Evolutionary conservation across 805 yeast genomes (phyloP), one percentile per base, ranked within the genome.

Genomic region (Starmerella sirachaensis): DNA sequence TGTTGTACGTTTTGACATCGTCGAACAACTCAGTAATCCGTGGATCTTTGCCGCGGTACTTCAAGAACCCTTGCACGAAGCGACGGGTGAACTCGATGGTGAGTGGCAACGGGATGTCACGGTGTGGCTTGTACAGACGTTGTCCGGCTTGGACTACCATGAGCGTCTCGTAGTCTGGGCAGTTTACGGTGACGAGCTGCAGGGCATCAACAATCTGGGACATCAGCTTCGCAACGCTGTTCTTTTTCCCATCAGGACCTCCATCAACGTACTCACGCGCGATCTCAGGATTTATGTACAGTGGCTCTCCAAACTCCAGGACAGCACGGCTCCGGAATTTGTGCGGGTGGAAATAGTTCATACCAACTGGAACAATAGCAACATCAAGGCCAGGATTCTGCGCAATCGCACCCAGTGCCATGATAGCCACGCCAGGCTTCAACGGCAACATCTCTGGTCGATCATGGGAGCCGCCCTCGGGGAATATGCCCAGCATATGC

Each of bases 391-490:
- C 69, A 0, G 91, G 84, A 50, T 81, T 71, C 42, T 73, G 68
- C 18, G 76, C 80, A 74, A 86, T 72, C 8, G 97, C 91, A 7
- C 97, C 98, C 21, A 91, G 65, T 0, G 97, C 98, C 97, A 88
- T 91, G 40, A 88, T 80, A 2, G 95, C 95, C 7, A 91, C 96
- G 45, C 98, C 98, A 1, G 97, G 95, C 56, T 91, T 88, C 49
- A 88, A 64, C 0, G 98, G 98, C 35, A 88, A 66, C 49, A 88
- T 61, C 46, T 84, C 93, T 0, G 97, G 76, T 48, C 98, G 69
- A 58, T 88, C 98, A 54, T 88, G 98, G 10, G 95, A 84, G 1
- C 98, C 98, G 42, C 98, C 98, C 64, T 91, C 98, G 7, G 98
- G 96, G 63, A 85, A 91, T 31, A 91, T 82, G 9, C 97, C 97